A percentile compares a stretch with the other conserved stretches of the same genome.
Evolutionary conservation across 306 rosid species (phyloP).

Genomic region (Cucurbita argyrosperma): DNA sequence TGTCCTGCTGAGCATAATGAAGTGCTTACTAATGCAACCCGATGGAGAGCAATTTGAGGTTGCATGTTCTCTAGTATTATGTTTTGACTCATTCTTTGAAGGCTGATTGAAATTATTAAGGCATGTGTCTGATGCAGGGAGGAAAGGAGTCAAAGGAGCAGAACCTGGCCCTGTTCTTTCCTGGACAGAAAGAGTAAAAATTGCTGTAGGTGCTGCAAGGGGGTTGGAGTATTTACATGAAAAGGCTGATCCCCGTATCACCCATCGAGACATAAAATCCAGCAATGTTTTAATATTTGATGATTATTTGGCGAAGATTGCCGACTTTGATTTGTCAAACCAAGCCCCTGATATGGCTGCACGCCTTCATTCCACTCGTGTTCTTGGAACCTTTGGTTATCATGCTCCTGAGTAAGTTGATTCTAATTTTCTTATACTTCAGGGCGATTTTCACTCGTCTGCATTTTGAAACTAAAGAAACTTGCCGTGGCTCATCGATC

Average conservation of each 20-base stretch:
- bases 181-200: slow-evolving; percentile 84
- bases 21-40: neutral
- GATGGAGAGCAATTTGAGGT: neutral
- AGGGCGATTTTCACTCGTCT: neutral
- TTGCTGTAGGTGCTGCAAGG: slow-evolving; percentile 85
- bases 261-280: slow-evolving; percentile 80
- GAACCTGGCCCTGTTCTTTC: slow-evolving; percentile 87
- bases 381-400: slow-evolving; percentile 87
- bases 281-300: slow-evolving; percentile 81
- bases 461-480: neutral
- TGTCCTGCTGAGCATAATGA: neutral
- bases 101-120: neutral
- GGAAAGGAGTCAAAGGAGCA: slow-evolving; percentile 90
- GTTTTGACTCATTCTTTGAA: neutral
- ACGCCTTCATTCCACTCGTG: slow-evolving; percentile 90
- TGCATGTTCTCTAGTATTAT: neutral
- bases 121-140: slow-evolving; percentile 32
- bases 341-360: slow-evolving; percentile 98
- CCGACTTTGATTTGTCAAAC: slow-evolving; percentile 87
- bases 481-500: neutral
- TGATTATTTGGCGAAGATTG: slow-evolving; percentile 75
- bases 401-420: slow-evolving; percentile 89
- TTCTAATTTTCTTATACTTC: neutral
- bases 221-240: slow-evolving; percentile 90
- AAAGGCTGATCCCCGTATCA: slow-evolving; percentile 63